These are phyloP conservation scores for Populus hybrid DNA, from an alignment of 441 rosid genomes.

Conservation along the genomic window DNA sequence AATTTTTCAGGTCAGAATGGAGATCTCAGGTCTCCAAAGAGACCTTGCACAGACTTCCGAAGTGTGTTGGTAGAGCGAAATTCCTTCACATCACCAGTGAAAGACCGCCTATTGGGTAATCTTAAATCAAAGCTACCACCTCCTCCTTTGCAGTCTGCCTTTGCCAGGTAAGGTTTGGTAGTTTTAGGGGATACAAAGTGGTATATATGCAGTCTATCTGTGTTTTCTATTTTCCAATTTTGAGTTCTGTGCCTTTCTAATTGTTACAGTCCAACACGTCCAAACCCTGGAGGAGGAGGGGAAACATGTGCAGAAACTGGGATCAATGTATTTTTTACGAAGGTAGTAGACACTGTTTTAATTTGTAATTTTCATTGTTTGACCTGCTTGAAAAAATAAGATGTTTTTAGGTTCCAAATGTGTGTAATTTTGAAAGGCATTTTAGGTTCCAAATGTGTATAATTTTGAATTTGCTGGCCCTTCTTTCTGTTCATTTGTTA, in stretches of 20 bases:
- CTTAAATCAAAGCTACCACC: conserved; percentile 74
- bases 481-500: background rate
- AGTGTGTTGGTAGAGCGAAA: conserved; percentile 92
- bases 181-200: conserved; percentile 9
- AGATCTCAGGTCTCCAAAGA: conserved; percentile 86
- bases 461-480: background rate
- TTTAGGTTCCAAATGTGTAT: no score
- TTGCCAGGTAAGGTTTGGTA: conserved; percentile 74
- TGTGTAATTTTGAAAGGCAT: no score
- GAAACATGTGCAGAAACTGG: conserved; percentile 99
- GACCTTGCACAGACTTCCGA: conserved; percentile 63
- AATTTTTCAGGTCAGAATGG: conserved; percentile 72
- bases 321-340: conserved; percentile 80
- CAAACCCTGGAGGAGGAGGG: conserved; percentile 94
- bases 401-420: background rate
- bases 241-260: conserved; percentile 18
- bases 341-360: conserved; percentile 40
- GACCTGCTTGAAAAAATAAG: background rate
- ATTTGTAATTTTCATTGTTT: background rate
- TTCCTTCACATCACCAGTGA: conserved; percentile 89
- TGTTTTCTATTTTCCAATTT: conserved; percentile 10
- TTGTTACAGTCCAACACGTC: conserved; percentile 82
- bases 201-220: conserved; percentile 12
- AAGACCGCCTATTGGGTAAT: conserved; percentile 76
- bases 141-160: conserved; percentile 94